These are phyloP conservation scores for Pseudozyma hubeiensis DNA, from an alignment of 1,284 basidiomycete genomes.

Conservation along the genomic window DNA sequence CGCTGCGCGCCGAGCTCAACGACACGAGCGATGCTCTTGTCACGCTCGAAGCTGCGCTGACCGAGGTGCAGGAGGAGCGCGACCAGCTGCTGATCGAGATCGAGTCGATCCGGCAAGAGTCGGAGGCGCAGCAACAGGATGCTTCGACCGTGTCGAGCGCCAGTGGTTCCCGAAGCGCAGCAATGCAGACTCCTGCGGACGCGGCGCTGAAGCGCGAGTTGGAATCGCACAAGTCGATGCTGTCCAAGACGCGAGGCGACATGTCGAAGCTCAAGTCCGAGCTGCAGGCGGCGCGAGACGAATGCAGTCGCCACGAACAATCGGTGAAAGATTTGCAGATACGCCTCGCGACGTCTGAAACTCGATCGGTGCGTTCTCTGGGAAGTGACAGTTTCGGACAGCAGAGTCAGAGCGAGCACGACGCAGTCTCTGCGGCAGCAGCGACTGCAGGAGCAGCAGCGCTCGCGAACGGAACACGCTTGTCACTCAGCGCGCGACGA, in stretches of 20 bases:
- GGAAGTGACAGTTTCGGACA: conserved; percentile 43
- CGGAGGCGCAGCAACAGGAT: conserved; percentile 31
- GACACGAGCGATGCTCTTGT: conserved; percentile 68
- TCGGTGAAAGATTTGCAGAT: conserved; percentile 50
- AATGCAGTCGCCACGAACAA: conserved; percentile 73
- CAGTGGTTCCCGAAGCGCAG: conserved; percentile 10
- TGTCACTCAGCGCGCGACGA: conserved; percentile 20
- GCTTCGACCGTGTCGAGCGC: conserved; percentile 11
- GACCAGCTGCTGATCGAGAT: conserved; percentile 65
- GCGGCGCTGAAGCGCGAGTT: conserved; percentile 72
- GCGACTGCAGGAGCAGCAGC: neutral
- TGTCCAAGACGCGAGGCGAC: conserved; percentile 72
- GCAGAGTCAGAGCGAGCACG: conserved; percentile 36
- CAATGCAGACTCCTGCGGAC: conserved; percentile 19
- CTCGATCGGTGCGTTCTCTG: conserved; percentile 46
- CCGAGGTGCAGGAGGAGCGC: conserved; percentile 68
- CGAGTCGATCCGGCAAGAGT: conserved; percentile 50
- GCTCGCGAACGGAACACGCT: conserved; percentile 34
- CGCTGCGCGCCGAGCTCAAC: conserved; percentile 73
- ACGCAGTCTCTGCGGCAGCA: conserved; percentile 20
- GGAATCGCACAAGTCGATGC: conserved; percentile 78
- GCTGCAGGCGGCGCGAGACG: conserved; percentile 79
- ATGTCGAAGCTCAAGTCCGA: conserved; percentile 74
- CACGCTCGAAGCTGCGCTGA: conserved; percentile 67
- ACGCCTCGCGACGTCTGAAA: conserved; percentile 53